Base-by-base conservation (phyloP, 805 yeast species). In the Wickerhamiella nectarea region DNA sequence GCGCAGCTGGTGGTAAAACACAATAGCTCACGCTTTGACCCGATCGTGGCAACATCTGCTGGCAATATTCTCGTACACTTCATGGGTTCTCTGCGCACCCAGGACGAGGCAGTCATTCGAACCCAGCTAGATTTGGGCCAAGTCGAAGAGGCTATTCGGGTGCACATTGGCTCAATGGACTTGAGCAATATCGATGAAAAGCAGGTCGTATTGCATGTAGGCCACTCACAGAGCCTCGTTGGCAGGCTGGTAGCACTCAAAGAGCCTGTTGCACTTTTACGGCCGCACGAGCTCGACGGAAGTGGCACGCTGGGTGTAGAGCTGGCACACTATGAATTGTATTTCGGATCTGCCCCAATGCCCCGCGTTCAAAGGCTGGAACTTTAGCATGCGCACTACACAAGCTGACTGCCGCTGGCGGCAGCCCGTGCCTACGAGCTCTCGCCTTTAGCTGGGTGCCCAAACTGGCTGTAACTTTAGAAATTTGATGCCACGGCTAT, bases 201-300 rank as follows among this genome's bases (percentile, higher is more conserved):
- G 9, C 43, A 48, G 7, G 48, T 52, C 15, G 36, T 21, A 19
- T 39, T 52, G 41, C 24, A 38, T 1, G 46, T 52, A 1, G 55
- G 54, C 5, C 39, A 19, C 14, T 46, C 46, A 17, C 56, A 53
- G 41, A 26, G 45, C 28, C 46, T 53, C 5, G 31, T 46, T 12
- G 56, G 56, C 20, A 37, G 35, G 15, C 36, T 52, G 6, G 46
- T 43, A 26, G 51, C 50, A 34, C 50, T 52, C 22, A 14, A 40
- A 21, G 28, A 29, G 26, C 57, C 57, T 21, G 25, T 53, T 18
- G 57, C 57, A n/a, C 15, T 40, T 19, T 1, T 40, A 4, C 37
- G 43, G 10, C 37, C 43, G 6, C 20, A 34, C 22, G 25, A 33
- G 34, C 12, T 40, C 10, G 18, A 19, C 11, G 15, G 14, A 7